Evolutionary conservation across 768 basidiomycete species (phyloP).

Genomic region (Pleurotus tuoliensis): DNA sequence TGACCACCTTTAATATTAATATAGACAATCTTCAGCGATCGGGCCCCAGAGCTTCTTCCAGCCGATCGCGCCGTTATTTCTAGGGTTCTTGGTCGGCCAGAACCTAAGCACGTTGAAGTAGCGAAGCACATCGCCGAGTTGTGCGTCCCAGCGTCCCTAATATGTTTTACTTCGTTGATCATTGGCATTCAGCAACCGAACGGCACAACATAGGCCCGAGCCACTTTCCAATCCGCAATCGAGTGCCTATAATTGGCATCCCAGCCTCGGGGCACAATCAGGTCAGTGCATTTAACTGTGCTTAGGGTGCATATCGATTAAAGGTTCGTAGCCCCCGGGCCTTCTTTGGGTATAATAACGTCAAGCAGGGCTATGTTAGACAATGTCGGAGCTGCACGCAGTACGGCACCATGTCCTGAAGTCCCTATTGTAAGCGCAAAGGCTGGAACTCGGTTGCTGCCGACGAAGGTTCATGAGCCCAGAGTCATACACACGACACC

Average conservation of each 20-base stretch:
- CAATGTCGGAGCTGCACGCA: neutral
- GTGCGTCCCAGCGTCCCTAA: conserved; percentile 32
- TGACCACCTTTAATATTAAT: neutral
- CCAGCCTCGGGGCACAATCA: neutral
- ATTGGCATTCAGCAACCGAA: conserved; percentile 23
- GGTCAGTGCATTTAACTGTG: too few relatives aligned
- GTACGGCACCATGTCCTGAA: too few relatives aligned
- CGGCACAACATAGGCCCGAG: conserved; percentile 16
- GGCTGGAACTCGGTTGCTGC: neutral
- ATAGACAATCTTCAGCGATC: conserved; percentile 41
- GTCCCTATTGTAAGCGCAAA: neutral
- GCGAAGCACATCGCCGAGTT: conserved; percentile 37
- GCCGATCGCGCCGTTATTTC: conserved; percentile 47
- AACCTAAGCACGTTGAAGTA: conserved; percentile 42
- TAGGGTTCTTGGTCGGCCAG: conserved; percentile 44
- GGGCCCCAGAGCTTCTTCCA: conserved; percentile 36
- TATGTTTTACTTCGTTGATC: conserved; percentile 5
- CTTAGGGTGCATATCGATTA: too few relatives aligned
- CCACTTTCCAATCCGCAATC: neutral
- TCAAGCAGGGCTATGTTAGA: neutral
- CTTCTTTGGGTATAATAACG: neutral
- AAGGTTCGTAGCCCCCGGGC: too few relatives aligned
- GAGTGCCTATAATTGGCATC: neutral
- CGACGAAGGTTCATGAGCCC: neutral
- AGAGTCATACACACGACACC: conserved; percentile 3